A percentile compares a stretch with the other conserved stretches of the same genome.
Evolutionary conservation across 2,329 filamentous ascomycete genomes (phyloP).

Genomic region (Lachnellula suecica): DNA sequence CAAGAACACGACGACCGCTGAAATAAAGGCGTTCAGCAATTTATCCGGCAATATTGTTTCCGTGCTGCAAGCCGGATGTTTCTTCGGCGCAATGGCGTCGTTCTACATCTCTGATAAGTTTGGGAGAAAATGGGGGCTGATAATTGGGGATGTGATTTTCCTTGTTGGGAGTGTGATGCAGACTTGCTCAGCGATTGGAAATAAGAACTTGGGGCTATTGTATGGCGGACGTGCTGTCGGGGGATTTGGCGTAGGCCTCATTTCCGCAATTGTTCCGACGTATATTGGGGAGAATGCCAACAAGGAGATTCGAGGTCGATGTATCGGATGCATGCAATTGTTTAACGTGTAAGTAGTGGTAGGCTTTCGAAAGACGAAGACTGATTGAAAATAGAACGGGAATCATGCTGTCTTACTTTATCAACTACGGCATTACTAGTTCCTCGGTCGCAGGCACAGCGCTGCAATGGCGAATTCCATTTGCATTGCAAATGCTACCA

Average conservation of each 20-base stretch:
- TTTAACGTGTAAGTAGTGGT: conserved; percentile 62
- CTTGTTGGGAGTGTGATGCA: conserved; percentile 69
- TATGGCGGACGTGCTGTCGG: conserved; percentile 62
- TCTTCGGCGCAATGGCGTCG: conserved; percentile 71
- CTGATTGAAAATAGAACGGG: conserved; percentile 27
- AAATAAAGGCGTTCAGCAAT: too few relatives aligned
- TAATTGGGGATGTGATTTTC: conserved; percentile 61
- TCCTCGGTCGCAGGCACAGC: conserved; percentile 43
- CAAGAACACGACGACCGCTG: too few relatives aligned
- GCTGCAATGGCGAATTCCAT: conserved; percentile 67
- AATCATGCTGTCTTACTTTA: too few relatives aligned
- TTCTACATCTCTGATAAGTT: conserved; percentile 65
- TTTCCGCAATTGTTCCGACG: conserved; percentile 61
- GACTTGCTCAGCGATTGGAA: conserved; percentile 61
- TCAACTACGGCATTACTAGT: conserved; percentile 36
- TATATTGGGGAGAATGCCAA: conserved; percentile 61
- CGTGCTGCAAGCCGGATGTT: conserved; percentile 77
- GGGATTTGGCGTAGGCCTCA: conserved; percentile 62
- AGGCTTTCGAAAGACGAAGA: conserved; percentile 64
- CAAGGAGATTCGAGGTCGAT: conserved; percentile 60
- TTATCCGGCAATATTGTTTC: conserved; percentile 75
- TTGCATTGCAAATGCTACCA: conserved; percentile 62
- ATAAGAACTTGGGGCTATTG: conserved; percentile 61
- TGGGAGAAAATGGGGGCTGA: conserved; percentile 65
- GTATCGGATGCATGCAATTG: conserved; percentile 67